Base-by-base conservation (phyloP, 176 grass and related monocot genomes). In the Aegilops tauschii region DNA sequence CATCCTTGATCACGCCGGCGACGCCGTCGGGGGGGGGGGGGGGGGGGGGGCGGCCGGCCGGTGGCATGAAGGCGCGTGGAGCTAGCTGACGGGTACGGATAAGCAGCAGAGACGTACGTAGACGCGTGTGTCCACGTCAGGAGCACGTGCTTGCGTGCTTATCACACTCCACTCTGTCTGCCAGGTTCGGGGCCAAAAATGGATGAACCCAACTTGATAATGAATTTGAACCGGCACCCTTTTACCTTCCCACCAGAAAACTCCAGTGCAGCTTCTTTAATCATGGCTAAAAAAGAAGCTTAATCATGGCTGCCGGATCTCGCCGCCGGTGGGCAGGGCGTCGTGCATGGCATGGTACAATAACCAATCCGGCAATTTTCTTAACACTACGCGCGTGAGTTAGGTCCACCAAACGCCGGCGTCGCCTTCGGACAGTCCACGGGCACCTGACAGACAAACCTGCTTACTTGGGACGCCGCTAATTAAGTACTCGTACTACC, bases 381-480 rank as follows among this genome's bases (percentile, higher is more conserved):
- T 52, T 52, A 52, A 52, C 9, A 12, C 0, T 17, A 52, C 5
- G 14, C 49, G 49, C 13, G 49, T 52, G 49, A 2, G 0, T 52
- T 52, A 79, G 89, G 89, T 87, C 80, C 74, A 90, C 79, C 84
- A 45, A 86, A 78, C 49, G 25, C 65, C 49, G 12, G 2, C 72
- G 73, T 78, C 72, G 37, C 49, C 21, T 31, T 70, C 50, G 21
- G 1, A 17, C 35, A 16, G 70, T 82, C 78, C 78, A 69, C 16
- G 45, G 14, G 34, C 36, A 69, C 14, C 16, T 5, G 21, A 78
- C 82, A 65, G 21, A 78, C 81, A 71, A 62, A 73, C 2, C 79
- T 64, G 72, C 56, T 84, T 34, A 31, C 59, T n/a, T 23, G 21
- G 30, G 49, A 80, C 6, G 21, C 37, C 28, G 5, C 20, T 77